These are phyloP conservation scores for Boletus sensibilis DNA, from an alignment of 768 basidiomycete species.

Conservation along the genomic window DNA sequence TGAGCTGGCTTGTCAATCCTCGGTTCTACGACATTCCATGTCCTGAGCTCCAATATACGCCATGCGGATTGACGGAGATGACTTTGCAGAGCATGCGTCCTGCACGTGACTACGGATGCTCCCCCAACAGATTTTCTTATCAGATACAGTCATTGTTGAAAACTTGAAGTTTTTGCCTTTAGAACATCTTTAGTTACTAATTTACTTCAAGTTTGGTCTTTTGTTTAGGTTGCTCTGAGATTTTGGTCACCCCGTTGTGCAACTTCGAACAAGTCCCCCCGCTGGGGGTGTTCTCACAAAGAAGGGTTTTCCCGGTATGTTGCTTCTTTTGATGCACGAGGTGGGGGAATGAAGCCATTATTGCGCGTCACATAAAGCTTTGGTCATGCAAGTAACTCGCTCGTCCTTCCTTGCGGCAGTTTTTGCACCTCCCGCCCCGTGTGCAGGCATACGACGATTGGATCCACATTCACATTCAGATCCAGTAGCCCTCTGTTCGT, in stretches of 20 bases:
- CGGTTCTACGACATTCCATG: not conserved
- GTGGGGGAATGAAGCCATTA: slow-evolving; percentile 12
- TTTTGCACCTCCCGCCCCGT: slow-evolving; percentile 16
- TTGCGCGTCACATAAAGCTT: slow-evolving; percentile 24
- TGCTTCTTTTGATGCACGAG: slow-evolving; percentile 30
- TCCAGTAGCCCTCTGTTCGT: not conserved
- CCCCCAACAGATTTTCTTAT: not conserved
- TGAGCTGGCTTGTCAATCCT: slow-evolving; percentile 1
- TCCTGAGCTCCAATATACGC: not conserved
- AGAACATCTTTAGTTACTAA: not conserved
- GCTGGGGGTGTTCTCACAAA: slow-evolving; percentile 17
- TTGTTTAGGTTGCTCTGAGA: not conserved
- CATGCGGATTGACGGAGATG: slow-evolving; percentile 27
- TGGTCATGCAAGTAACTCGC: slow-evolving; percentile 1
- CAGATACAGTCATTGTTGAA: not conserved
- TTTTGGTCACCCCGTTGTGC: slow-evolving; percentile 1
- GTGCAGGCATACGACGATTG: slow-evolving; percentile 24
- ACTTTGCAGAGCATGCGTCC: slow-evolving; percentile 6
- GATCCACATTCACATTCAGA: slow-evolving; percentile 10
- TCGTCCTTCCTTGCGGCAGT: slow-evolving; percentile 6
- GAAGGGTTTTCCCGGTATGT: slow-evolving; percentile 23
- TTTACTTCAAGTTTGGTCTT: not conserved
- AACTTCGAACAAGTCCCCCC: not conserved
- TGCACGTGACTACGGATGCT: slow-evolving; percentile 7
- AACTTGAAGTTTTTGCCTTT: not conserved